Base-by-base conservation (phyloP, 2,329 filamentous ascomycete genomes). In the Alternaria ethzedia region DNA sequence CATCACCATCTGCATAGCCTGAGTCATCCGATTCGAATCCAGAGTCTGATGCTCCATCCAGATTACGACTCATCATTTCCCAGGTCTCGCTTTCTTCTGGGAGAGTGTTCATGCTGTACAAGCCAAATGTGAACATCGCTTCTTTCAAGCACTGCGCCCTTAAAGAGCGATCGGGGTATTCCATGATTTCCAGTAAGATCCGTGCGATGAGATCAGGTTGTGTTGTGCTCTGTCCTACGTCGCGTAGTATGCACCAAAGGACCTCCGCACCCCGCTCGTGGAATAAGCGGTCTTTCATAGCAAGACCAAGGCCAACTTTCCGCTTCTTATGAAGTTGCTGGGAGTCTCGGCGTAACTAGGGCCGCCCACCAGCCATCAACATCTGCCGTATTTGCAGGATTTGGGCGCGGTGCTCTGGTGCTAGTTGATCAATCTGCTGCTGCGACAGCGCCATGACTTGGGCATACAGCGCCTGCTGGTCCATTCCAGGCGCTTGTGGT, bases 371-470 rank as follows among this genome's bases (percentile, higher is more conserved):
- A 23, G 59, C 66, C 73, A 76, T 83, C 71, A 92, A 85, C 59
- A 87, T 86, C 68, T 90, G 89, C 58, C 93, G 86, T 59, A 97
- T 83, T 41, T 90, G 85, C 83, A 97, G 86, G 59, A 98, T 90
- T 79, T 97, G 93, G 64, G 88, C 87, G 57, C 91, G 86, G 74
- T 96, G 90, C 20, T 88, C 87, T 41, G 93, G 91, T 6, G 91
- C 89, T 52, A 97, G 83, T 74, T 89, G 87, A 76, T 95, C 91
- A 70, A 98, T 94, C 60, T 92, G 88, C 62, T 92, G 86, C 73
- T 92, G 91, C 3, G 93, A 88, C 83, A 97, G 89, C 57, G 87
- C 88, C 83, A 97, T 85, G 51, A 97, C 91, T 72, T 94, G 91
- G 67, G 91, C 88, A 78, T 97, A 89, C 57, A 97, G 85, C 46